Percentiles rank a stretch among this genome's conserved stretches.
phyloP scores from a whole-genome alignment of 768 basidiomycete species.

The Rhizopogon vulgaris region DNA sequence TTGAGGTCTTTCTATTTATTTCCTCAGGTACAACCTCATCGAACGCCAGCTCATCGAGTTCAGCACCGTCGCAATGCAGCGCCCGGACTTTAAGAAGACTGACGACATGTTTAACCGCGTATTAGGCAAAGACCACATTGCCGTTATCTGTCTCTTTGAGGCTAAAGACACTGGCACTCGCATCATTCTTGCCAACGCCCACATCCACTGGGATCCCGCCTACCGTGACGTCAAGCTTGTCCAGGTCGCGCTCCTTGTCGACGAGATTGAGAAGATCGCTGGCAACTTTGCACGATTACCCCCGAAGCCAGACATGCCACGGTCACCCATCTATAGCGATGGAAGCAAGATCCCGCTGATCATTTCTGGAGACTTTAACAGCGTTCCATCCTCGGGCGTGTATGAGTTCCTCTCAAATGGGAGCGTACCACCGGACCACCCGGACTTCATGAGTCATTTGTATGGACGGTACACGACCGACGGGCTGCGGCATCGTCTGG shows the following conservation, averaged over 20 bases:
- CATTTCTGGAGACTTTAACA: slow-evolving; percentile 96
- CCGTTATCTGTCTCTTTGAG: slow-evolving; percentile 82
- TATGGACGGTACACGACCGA: slow-evolving; percentile 93
- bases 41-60: slow-evolving; percentile 95
- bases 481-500: slow-evolving; percentile 74
- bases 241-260: slow-evolving; percentile 86
- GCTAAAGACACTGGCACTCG: slow-evolving; percentile 82
- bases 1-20: not conserved
- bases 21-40: slow-evolving; percentile 76
- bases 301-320: slow-evolving; percentile 36
- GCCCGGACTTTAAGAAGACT: slow-evolving; percentile 92
- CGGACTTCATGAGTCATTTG: slow-evolving; percentile 86
- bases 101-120: slow-evolving; percentile 99
- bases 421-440: slow-evolving; percentile 61
- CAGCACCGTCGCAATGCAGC: slow-evolving; percentile 85
- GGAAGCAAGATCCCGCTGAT: slow-evolving; percentile 87
- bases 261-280: slow-evolving; percentile 89
- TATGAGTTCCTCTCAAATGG: slow-evolving; percentile 87
- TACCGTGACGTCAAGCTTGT: slow-evolving; percentile 97
- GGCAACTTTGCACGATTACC: slow-evolving; percentile 82
- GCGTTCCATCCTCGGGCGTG: slow-evolving; percentile 77
- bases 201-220: slow-evolving; percentile 89
- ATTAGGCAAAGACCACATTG: slow-evolving; percentile 90
- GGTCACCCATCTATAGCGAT: slow-evolving; percentile 64
- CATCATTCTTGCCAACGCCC: slow-evolving; percentile 83